Conservation (phyloP, 2,329 filamentous ascomycete genomes). For the Hymenoscyphus fraxineus region DNA sequence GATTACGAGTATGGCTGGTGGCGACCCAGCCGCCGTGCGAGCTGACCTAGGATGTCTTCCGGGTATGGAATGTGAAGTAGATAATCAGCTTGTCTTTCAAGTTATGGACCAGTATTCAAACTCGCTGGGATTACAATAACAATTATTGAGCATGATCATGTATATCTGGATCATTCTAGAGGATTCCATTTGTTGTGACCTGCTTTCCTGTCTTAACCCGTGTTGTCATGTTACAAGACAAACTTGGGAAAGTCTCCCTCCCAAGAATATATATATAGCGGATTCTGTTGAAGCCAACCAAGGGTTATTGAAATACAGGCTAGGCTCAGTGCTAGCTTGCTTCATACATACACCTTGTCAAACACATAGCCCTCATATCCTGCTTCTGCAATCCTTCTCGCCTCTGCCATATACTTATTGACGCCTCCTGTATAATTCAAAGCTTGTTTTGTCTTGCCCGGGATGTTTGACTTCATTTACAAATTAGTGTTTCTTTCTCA, state of each 20-base stretch:
- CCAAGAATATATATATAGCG: no score
- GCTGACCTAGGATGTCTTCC: conserved; percentile 39
- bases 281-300: no score
- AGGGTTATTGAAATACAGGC: neutral
- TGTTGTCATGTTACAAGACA: no score
- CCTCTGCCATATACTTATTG: conserved; percentile 7
- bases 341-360: conserved; percentile 9
- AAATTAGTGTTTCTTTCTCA: neutral
- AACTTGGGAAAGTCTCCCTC: no score
- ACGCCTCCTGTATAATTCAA: conserved; percentile 14
- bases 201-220: neutral
- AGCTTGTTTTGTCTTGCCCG: conserved; percentile 10
- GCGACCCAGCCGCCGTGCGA: conserved; percentile 37
- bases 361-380: conserved; percentile 13
- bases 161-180: neutral
- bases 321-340: neutral
- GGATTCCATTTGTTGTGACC: neutral
- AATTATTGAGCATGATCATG: neutral
- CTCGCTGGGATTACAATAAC: neutral
- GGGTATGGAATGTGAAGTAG: conserved; percentile 41
- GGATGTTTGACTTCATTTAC: neutral
- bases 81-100: conserved; percentile 41
- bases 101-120: conserved; percentile 43
- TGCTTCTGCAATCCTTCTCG: conserved; percentile 13
- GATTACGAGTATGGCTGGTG: conserved; percentile 41